Evolutionary conservation across 2,329 filamentous ascomycete genomes (phyloP), one percentile per base, ranked within the genome.

Genomic region (Thermothelomyces thermophilus): DNA sequence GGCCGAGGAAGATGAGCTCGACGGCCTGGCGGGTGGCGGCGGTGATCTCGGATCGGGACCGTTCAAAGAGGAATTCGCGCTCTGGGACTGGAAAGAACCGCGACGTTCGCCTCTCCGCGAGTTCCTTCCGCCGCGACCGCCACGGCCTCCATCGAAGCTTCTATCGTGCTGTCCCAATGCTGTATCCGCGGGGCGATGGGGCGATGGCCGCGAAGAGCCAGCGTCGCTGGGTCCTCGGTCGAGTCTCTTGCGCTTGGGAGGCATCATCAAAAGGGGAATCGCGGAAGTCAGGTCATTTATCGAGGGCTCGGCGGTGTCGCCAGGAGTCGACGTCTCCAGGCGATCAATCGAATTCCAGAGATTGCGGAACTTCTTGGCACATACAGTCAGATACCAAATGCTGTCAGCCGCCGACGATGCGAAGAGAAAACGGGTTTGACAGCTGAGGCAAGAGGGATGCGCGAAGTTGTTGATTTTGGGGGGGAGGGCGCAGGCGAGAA

Each of bases 101-200:
- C 76, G 75, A 46, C 78, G 77, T 48, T 75, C 71, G 44, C 64
- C 66, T 59, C 74, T 66, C 58, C 74, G 72, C 40, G 69, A 70
- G 50, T 69, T 68, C 55, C 74, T 67, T n/a, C 64, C 65, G 42
- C 70, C 69, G 47, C 75, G 72, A 45, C 66, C 63, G 54, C 73
- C 68, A 52, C 71, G 66, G 42, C 70, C 70, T 57, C 68, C 69
- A 60, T 77, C 72, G 44, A 66, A 65, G 56, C 75, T 73, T 66
- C 75, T 67, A 48, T 84, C 80, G 63, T 82, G 77, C 55, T 82
- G 79, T 37, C 70, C 77, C 48, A 82, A 62, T 34, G 67, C 62
- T 6, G 75, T 75, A 58, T 83, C 76, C 46, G 71, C 73, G 41
- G 82, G 80, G 30, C 80, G 77, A 66, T 84, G 80, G 45, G 82